Percentiles rank a stretch among this genome's conserved stretches.
Conservation (phyloP, 441 rosid genomes). For the Syzygium syzygioides region DNA sequence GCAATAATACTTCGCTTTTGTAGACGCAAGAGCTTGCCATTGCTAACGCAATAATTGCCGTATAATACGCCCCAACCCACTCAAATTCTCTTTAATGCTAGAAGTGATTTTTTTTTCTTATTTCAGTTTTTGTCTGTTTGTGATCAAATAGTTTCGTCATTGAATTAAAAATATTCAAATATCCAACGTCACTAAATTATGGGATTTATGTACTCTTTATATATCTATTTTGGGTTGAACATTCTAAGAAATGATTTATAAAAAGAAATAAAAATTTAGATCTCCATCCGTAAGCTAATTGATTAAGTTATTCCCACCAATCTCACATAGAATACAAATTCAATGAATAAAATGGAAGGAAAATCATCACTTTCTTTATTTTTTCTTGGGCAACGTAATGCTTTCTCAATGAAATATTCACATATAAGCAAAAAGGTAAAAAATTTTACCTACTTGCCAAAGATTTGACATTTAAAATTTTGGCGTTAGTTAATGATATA, state of each 20-base stretch:
- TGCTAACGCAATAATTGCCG: neutral
- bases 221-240: neutral
- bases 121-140: neutral
- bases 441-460: neutral
- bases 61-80: neutral
- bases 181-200: neutral
- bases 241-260: neutral
- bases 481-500: neutral
- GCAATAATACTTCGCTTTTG: neutral
- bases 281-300: neutral
- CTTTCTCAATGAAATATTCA: neutral
- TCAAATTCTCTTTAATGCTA: neutral
- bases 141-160: neutral
- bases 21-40: neutral
- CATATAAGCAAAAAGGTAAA: neutral
- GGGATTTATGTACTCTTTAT: neutral
- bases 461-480: neutral
- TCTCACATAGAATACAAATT: too few species aligned
- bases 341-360: too few species aligned
- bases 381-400: neutral
- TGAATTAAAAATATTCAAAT: neutral
- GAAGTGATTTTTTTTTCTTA: neutral
- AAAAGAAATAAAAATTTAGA: neutral
- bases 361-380: too few species aligned
- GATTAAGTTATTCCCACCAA: neutral